Conservation (phyloP, 148 eudicot genomes). For the Dianthus caryophyllus region DNA sequence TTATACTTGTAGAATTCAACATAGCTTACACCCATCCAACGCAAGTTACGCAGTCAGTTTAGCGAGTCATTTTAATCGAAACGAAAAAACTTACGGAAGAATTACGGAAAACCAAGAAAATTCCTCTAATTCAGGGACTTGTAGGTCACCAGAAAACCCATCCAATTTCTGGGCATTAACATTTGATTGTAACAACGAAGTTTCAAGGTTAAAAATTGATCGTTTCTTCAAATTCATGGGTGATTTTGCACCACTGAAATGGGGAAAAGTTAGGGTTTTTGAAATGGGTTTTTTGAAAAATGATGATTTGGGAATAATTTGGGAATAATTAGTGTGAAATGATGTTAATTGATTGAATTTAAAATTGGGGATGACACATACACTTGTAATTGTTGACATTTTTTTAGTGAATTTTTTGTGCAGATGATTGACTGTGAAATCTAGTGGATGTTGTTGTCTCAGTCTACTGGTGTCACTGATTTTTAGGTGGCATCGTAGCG, state of each 20-base stretch:
- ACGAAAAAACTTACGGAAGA: conserved; percentile 50
- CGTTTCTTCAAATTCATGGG: background rate
- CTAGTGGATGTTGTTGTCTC: background rate
- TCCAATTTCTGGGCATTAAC: conserved; percentile 9
- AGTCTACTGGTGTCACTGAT: too few species aligned
- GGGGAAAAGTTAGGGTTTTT: background rate
- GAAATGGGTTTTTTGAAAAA: conserved; percentile 1
- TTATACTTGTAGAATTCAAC: too few species aligned
- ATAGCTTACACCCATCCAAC: too few species aligned
- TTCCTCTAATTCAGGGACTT: conserved; percentile 33
- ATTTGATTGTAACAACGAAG: background rate
- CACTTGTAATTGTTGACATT: background rate
- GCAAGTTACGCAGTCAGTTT: too few species aligned
- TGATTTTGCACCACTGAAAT: background rate
- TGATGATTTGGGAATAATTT: background rate
- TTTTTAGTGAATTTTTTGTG: background rate
- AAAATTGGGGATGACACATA: conserved; percentile 8
- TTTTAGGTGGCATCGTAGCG: too few species aligned
- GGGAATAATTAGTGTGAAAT: background rate
- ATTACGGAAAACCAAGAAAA: conserved; percentile 85
- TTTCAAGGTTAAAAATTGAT: conserved; percentile 5
- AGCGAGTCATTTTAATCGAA: background rate
- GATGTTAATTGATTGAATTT: background rate
- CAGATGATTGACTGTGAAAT: background rate
- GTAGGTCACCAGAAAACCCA: conserved; percentile 10